Base-by-base conservation (phyloP, 2,329 filamentous ascomycete species). In the Didymella pinodella region DNA sequence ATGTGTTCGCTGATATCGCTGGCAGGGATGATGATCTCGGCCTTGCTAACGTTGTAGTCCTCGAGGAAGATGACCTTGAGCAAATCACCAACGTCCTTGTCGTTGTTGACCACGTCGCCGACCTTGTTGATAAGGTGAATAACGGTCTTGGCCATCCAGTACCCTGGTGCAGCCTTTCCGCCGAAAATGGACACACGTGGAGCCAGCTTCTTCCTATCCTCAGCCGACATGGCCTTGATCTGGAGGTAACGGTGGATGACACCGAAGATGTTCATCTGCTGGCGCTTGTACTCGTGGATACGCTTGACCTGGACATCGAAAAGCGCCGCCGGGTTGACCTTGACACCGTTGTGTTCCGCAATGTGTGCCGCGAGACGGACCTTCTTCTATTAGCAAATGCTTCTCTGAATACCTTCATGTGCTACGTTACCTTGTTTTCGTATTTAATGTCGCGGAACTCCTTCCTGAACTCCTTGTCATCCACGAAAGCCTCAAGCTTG, bases 91-190 rank as follows among this genome's bases (percentile, higher is more conserved):
- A 98, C 89, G 32, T 98, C 95, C 43, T 87, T 83, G 72, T 99
- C 95, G 40, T 91, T 91, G 82, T 99, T 99, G 68, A 99, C 90
- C 2, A 98, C 91, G 16, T 87, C 81, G 4, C 92, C 93, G 26
- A 98, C 95, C 62, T 88, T 90, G 82, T 97, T 98, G 83, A 99
- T 89, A 57, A 99, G 86, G 75, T 98, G 94, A 70, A 99, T 99
- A 67, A 97, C 93, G 40, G 95, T 96, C 86, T 99, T 99, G 36
- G 95, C 95, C 95, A 98, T 99, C 95, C 95, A 99, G 83, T 99
- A 99, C 16, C 95, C 95, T 0, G 95, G 95, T 2, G 95, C 95
- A 26, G 95, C 95, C 81, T 99, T 99, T 70, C 95, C 95, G 74
- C 95, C 95, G 75, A 99, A 98, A 77, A 99, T 96, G 57, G 91